Evolutionary conservation across 2,329 filamentous ascomycete genomes (phyloP).

Genomic region (Calonectria leucothoes): DNA sequence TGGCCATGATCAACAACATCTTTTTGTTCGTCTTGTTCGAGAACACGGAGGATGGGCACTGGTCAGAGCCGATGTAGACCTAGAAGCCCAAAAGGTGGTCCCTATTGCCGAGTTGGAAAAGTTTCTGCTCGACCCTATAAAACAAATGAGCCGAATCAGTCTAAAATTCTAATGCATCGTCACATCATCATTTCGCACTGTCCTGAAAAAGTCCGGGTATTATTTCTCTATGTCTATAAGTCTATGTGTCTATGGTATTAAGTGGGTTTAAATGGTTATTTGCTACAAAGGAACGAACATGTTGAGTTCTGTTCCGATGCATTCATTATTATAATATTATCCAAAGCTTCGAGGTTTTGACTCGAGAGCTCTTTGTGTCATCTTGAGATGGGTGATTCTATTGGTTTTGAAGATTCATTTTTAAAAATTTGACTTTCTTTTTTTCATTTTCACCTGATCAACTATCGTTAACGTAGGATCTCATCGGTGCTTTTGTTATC

Average conservation of each 20-base stretch:
- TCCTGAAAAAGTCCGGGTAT: not conserved
- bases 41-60: not conserved
- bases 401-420: not conserved
- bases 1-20: not conserved
- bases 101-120: not conserved
- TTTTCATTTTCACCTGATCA: not conserved
- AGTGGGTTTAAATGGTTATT: not conserved
- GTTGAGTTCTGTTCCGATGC: not conserved
- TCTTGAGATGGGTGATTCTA: not conserved
- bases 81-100: not conserved
- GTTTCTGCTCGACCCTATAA: not conserved
- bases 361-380: not conserved
- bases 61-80: not conserved
- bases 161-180: not conserved
- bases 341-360: not conserved
- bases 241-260: not conserved
- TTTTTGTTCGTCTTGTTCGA: not conserved
- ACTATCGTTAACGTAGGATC: not conserved
- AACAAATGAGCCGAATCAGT: not conserved
- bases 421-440: not conserved
- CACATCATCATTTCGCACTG: not conserved
- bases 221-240: not conserved
- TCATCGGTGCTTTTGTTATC: not conserved
- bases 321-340: not conserved
- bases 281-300: not conserved